Base-by-base conservation (phyloP, 179 eudicot species). In the Beta macrorhiza region DNA sequence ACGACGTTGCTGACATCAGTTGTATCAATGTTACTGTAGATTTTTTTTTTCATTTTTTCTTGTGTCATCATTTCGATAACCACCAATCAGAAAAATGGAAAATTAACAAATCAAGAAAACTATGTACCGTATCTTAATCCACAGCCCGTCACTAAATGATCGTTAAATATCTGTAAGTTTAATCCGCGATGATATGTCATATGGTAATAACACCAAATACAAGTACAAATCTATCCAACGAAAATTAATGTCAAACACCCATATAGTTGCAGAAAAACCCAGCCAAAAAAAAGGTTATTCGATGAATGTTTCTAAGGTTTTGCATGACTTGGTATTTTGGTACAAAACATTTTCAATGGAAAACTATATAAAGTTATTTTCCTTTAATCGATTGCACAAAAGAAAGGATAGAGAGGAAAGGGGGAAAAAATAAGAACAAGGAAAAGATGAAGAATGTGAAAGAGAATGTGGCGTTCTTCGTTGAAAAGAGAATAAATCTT, bases 1-100 rank as follows among this genome's bases (percentile, higher is more conserved):
- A 8, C 11, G 3, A 16, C 78, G 47, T 78, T 85, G 87, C 14
- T 84, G 45, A 77, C 71, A 13, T 13, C n/a, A 6, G 6, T 52
- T 37, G 69, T 72, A 76, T 6, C 79, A 17, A 58, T n/a, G 45
- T 72, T 76, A 29, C 68, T 10, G 29, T 22, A 77, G 71, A 32
- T 9, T 49, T 49, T 29, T 49, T 49, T 6, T 9, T 49, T 49
- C 42, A 0, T 8, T 53, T 13, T 25, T 53, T 5, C 7, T 22
- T 72, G 7, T 74, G 58, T 51, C 6, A 16, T 15, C 32, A 11
- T 57, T 3, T 37, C 51, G 37, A 17, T 57, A 62, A 25, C n/a
- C 8, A 53, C 25, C 9, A 10, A 71, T 73, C 5, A 14, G 42
- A 25, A 32, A 72, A 72, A 49, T 17, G 15, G 75, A 51, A n/a